Evolutionary conservation across 345 rosid species (phyloP), one percentile per base, ranked within the genome.

Genomic region (Eucalyptus marginata): DNA sequence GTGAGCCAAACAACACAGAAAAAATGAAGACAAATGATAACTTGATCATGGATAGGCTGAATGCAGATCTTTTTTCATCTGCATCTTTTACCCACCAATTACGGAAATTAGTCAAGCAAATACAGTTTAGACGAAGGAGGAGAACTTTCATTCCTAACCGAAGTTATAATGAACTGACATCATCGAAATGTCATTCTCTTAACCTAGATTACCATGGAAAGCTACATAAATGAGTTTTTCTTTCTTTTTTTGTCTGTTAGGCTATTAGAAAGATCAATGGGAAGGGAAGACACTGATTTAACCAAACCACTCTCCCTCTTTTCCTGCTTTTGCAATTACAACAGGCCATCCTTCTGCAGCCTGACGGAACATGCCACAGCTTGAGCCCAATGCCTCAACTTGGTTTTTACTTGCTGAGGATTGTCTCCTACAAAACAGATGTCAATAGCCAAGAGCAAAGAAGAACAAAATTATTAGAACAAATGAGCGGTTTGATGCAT

Each of bases 351-450:
- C 84, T 25, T 76, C 47, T 76, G 84, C 27, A 36, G 94, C 96
- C 93, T 93, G 47, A 97, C 91, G 50, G 99, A 96, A 88, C 99
- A 97, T 29, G 99, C 99, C 86, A 97, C 99, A 5, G 98, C 99
- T 91, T 97, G 98, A n/a, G 99, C 99, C 99, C 98, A 97, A 88
- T 95, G 97, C 94, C 98, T 95, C 87, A 97, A 88, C 92, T 94
- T 96, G 47, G 94, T 94, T 94, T 97, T 96, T 90, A 97, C 95
- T 87, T 93, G 95, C 88, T 94, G 92, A 27, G 99, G 99, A 93
- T 88, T 76, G 84, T 96, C 98, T 84, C 99, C 99, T 96, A 92
- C 89, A 90, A 11, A 49, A 62, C 86, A 9, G 16, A 76, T 76
- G 44, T 76, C 84, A 22, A 40, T 76, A 16, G 15, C 29, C 29